A percentile compares a stretch with the other conserved stretches of the same genome.
Conservation (phyloP, 2,329 filamentous ascomycete species). For the Pseudophaeomoniella oleicola region DNA sequence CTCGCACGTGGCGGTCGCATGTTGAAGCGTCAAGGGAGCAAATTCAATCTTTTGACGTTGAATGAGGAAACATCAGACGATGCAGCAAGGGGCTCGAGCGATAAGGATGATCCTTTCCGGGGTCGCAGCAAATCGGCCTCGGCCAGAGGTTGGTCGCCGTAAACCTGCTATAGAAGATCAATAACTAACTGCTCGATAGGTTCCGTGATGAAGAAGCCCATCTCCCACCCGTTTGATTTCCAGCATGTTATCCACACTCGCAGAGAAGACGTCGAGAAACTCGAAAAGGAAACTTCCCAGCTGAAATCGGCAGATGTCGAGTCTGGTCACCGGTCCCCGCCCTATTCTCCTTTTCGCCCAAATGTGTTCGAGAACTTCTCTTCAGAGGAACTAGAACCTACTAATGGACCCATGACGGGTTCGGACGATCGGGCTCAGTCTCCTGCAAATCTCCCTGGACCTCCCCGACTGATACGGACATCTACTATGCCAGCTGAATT, state of each 20-base stretch:
- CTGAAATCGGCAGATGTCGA: too few species aligned
- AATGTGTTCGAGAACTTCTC: constrained; percentile 24
- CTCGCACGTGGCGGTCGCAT: constrained; percentile 30
- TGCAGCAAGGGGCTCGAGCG: constrained; percentile 18
- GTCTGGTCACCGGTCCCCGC: constrained; percentile 34
- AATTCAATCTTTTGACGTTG: constrained; percentile 25
- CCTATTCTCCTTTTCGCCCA: constrained; percentile 36
- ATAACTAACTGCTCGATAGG: too few species aligned
- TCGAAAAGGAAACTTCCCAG: constrained; percentile 37
- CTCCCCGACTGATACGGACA: constrained; percentile 5
- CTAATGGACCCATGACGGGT: not conserved
- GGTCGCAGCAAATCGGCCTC: constrained; percentile 7
- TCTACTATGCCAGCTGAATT: not conserved
- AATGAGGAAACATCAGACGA: constrained; percentile 23
- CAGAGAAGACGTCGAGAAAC: constrained; percentile 35
- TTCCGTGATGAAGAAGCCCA: constrained; percentile 31
- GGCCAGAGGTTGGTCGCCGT: not conserved
- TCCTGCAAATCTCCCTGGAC: constrained; percentile 1
- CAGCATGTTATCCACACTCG: constrained; percentile 48
- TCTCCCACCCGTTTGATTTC: constrained; percentile 50
- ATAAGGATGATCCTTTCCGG: constrained; percentile 18
- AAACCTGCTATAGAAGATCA: constrained; percentile 7
- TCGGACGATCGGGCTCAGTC: not conserved
- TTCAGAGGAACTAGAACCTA: constrained; percentile 14
- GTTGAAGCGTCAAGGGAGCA: constrained; percentile 30